Evolutionary conservation across 2,329 filamentous ascomycete genomes (phyloP), one percentile per base, ranked within the genome.

Genomic region (Aureobasidium melanogenum): DNA sequence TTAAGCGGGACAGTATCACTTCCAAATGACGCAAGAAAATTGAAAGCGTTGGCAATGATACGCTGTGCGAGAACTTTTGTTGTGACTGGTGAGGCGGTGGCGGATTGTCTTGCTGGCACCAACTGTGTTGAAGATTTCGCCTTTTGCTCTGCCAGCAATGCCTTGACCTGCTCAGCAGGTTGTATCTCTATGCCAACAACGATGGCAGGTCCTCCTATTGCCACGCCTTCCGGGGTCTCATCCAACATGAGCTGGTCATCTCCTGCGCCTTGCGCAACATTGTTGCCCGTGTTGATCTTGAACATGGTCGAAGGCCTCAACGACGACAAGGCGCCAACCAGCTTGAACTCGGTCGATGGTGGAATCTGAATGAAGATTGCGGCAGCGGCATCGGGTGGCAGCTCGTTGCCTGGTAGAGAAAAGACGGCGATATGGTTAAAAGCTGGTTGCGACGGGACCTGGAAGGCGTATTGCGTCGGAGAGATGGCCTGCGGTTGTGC

Each of bases 41-140:
- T 97, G 75, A 97, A 99, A 15, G 93, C 94, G 74, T 97, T 96
- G 68, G 90, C 88, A 69, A 99, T 97, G 68, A 99, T 97, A 65
- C 90, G 81, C 75, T 97, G 91, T 32, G 94, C 94, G 26, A 99
- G 80, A 2, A 91, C 78, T 65, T 89, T 85, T 0, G 91, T 94
- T n/a, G 83, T 80, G 1, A 85, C 79, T 50, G 17, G 55, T 12
- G 26, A 66, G 30, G 65, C 43, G 24, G 72, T 67, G 0, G 77
- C 74, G 30, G 78, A 41, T 32, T 55, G 59, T 14, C 34, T 26
- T 3, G 41, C 47, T 4, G 17, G 41, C 19, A 46, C 30, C 34
- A 50, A 5, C 8, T 50, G 56, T 28, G 41, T 46, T n/a, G 56
- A 48, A 65, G 70, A 64, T 62, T 68, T 64, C 58, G 63, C 69